These are phyloP conservation scores for Phytophthora citrophthora DNA, from an alignment of 352 stramenopile species.

Conservation along the genomic window DNA sequence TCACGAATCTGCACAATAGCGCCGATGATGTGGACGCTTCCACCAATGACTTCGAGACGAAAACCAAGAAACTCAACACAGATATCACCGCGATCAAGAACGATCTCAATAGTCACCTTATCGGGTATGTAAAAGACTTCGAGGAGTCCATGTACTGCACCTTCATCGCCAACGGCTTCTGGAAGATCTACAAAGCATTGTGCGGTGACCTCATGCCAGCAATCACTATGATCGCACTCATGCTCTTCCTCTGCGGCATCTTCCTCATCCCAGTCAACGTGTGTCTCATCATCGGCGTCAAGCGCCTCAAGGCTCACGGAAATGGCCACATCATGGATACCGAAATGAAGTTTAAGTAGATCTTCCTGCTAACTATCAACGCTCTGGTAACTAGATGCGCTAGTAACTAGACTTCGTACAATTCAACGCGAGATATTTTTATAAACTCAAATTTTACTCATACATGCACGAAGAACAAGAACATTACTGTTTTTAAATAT, in stretches of 20 bases:
- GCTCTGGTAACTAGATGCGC: conserved; percentile 15
- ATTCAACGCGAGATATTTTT: background rate
- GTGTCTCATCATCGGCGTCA: conserved; percentile 72
- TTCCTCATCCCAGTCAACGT: conserved; percentile 75
- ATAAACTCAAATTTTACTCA: background rate
- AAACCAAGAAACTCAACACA: conserved; percentile 43
- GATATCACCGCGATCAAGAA: conserved; percentile 53
- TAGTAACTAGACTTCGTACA: background rate
- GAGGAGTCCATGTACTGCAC: conserved; percentile 68
- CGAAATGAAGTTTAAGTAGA: conserved; percentile 70
- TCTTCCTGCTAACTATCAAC: background rate
- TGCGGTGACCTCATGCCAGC: conserved; percentile 69
- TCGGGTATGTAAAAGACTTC: conserved; percentile 65
- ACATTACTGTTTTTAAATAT: too few relatives aligned
- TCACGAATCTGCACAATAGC: conserved; percentile 38
- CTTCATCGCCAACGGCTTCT: conserved; percentile 58
- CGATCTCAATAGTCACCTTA: conserved; percentile 47
- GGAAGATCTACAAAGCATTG: conserved; percentile 53
- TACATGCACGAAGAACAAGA: too few relatives aligned
- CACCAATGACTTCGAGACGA: conserved; percentile 48
- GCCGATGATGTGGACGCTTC: conserved; percentile 36
- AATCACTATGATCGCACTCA: conserved; percentile 79
- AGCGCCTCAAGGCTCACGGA: conserved; percentile 61
- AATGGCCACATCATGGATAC: conserved; percentile 66
- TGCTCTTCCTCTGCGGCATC: conserved; percentile 69